Evolutionary conservation across 2,329 filamentous ascomycete species (phyloP), one percentile per base, ranked within the genome.

Genomic region (Arthrobotrys sphaeroides): DNA sequence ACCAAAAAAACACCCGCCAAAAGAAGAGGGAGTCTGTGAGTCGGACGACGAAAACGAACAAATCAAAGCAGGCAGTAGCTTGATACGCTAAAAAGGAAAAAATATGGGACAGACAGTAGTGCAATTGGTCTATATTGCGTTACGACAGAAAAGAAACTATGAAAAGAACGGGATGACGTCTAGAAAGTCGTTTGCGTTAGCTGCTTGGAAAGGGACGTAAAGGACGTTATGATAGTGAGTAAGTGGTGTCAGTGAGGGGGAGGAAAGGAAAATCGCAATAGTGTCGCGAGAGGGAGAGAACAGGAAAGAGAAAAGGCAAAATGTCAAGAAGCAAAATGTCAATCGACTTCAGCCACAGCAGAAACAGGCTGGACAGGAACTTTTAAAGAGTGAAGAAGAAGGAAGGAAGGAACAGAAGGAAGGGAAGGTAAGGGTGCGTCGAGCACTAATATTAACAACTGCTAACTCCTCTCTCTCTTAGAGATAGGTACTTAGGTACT

Each of bases 371-470:
- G 24, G 55, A 62, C 40, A 49, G 51, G 31, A n/a, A 33, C 18
- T 38, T 70, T 60, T 62, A 45, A 64, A 49, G 55, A 65, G 33
- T 57, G 47, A 64, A 49, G 47, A 55, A 60, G 33, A 31, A 68
- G 49, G 47, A 64, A 53, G 57, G 59, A 72, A 65, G 62, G 59
- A 65, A 49, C 20, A 31, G 28, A 49, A 40, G 45, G 59, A 61
- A 53, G 38, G 67, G 38, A 72, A 55, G 59, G 66, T 53, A 72
- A 59, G 67, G 67, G 67, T 72, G 67, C 67, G 31, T 72, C 67
- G 59, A 72, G 67, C 67, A 72, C 67, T 72, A 55, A 72, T 72
- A 64, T 72, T 72, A 72, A 55, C 51, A 38, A 31, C 51, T 38
- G 51, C 67, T 36, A 62, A 49, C 20, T 45, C 31, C 53, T 72